Percentiles rank a stretch among this genome's conserved stretches.
These are phyloP conservation scores for Crithidia acanthocephali DNA, from an alignment of 208 protist species.

Conservation along the genomic window DNA sequence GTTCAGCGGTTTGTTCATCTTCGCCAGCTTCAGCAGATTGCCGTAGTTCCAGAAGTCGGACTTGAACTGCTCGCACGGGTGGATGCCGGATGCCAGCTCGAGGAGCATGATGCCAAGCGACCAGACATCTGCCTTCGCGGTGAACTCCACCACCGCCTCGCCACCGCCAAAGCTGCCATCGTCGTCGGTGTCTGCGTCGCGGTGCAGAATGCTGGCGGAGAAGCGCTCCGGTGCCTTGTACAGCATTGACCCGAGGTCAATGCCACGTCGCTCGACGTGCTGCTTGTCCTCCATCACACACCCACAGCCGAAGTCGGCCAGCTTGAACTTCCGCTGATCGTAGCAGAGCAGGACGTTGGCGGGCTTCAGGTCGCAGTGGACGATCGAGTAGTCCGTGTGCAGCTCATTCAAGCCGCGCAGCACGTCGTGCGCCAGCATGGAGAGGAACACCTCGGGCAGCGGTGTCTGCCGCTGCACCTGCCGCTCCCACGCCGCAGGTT, in stretches of 20 bases:
- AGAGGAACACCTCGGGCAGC: slow-evolving; percentile 99
- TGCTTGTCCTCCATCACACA: slow-evolving; percentile 63
- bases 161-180: slow-evolving; percentile 1
- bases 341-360: slow-evolving; percentile 95
- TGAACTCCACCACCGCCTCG: slow-evolving; percentile 68
- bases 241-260: slow-evolving; percentile 82
- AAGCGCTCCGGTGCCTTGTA: slow-evolving; percentile 89
- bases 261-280: slow-evolving; percentile 45
- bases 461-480: slow-evolving; percentile 98
- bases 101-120: slow-evolving; percentile 86
- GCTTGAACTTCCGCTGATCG: slow-evolving; percentile 74
- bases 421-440: slow-evolving; percentile 98
- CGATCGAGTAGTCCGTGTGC: slow-evolving; percentile 86
- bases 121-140: slow-evolving; percentile 88
- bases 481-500: slow-evolving; percentile 70
- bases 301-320: slow-evolving; percentile 90
- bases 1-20: slow-evolving; percentile 84
- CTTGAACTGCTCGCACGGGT: slow-evolving; percentile 87
- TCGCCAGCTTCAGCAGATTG: slow-evolving; percentile 65
- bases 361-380: slow-evolving; percentile 98
- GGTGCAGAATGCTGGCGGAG: slow-evolving; percentile 17
- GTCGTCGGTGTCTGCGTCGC: slow-evolving; percentile 18
- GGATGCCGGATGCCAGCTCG: slow-evolving; percentile 74
- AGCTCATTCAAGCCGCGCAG: slow-evolving; percentile 81
- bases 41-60: slow-evolving; percentile 90